These are phyloP conservation scores for Leccinum longicurvipes DNA, from an alignment of 768 basidiomycete species.

Conservation along the genomic window DNA sequence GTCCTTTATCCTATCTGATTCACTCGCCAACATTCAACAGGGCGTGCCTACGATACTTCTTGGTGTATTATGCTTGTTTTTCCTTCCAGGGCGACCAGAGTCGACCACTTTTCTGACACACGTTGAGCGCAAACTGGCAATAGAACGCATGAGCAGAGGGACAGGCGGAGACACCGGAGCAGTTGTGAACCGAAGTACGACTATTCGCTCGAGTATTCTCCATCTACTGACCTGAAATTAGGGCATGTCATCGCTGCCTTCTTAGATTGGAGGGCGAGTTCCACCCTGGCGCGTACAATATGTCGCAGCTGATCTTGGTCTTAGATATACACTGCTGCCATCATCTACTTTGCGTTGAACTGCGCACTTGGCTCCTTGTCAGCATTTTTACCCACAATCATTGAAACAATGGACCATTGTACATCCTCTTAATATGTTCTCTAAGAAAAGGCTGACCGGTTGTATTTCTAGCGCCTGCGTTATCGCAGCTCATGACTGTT, in stretches of 20 bases:
- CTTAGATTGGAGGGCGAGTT: constrained; percentile 42
- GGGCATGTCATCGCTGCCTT: constrained; percentile 44
- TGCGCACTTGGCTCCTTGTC: constrained; percentile 47
- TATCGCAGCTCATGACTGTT: constrained; percentile 50
- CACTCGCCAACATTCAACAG: constrained; percentile 29
- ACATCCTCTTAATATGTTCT: constrained; percentile 7
- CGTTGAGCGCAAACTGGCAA: constrained; percentile 32
- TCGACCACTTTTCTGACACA: constrained; percentile 33
- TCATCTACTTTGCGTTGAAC: constrained; percentile 48
- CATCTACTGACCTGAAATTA: constrained; percentile 13
- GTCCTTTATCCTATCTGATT: background rate
- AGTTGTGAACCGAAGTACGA: constrained; percentile 39
- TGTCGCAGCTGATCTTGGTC: constrained; percentile 4
- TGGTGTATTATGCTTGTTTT: constrained; percentile 27
- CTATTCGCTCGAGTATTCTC: background rate
- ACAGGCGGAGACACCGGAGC: constrained; percentile 40
- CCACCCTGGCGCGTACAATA: background rate
- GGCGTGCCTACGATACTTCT: constrained; percentile 49
- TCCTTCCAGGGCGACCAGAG: constrained; percentile 33
- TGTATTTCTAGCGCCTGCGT: constrained; percentile 35
- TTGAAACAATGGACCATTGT: constrained; percentile 49
- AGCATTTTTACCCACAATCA: constrained; percentile 55
- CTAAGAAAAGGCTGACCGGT: background rate
- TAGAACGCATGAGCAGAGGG: constrained; percentile 39
- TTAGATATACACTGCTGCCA: constrained; percentile 44